Evolutionary conservation across 75 land plant species (phyloP).

Genomic region (Pinus tabuliformis): DNA sequence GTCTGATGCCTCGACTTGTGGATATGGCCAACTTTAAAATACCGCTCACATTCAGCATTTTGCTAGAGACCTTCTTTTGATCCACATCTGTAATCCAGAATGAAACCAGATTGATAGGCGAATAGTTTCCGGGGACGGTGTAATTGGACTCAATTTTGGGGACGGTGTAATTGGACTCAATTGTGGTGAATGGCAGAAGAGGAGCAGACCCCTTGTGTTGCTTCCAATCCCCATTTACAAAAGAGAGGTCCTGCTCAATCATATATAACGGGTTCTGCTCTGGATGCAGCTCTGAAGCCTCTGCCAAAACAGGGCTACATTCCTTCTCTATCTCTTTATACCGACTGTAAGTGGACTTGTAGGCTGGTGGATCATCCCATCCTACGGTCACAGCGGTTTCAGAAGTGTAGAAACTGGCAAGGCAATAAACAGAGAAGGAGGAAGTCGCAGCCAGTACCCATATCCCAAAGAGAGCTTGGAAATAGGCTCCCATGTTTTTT

Average conservation of each 20-base stretch:
- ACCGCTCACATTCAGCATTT: constrained; percentile 34
- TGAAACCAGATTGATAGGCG: constrained; percentile 25
- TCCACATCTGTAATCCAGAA: constrained; percentile 36
- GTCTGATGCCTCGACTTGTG: constrained; percentile 1
- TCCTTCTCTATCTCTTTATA: constrained; percentile 30
- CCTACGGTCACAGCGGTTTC: too few species aligned
- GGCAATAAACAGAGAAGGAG: too few species aligned
- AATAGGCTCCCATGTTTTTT: too few species aligned
- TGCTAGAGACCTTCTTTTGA: constrained; percentile 8
- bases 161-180: too few species aligned
- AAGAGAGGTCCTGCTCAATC: constrained; percentile 23
- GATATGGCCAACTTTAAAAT: constrained; percentile 31
- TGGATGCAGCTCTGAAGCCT: constrained; percentile 17
- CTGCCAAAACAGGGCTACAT: constrained; percentile 21
- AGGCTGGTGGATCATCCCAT: not conserved
- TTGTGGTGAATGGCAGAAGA: constrained; percentile 36
- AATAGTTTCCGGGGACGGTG: not conserved
- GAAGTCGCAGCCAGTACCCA: too few species aligned
- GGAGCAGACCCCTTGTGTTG: constrained; percentile 30
- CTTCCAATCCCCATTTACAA: constrained; percentile 39
- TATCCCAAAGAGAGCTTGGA: too few species aligned
- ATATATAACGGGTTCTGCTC: constrained; percentile 1
- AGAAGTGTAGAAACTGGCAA: too few species aligned
- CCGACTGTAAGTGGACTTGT: constrained; percentile 19
- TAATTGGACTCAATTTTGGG: not conserved